Conservation (phyloP, 1,284 basidiomycete genomes). For the Microbotryum intermedium region DNA sequence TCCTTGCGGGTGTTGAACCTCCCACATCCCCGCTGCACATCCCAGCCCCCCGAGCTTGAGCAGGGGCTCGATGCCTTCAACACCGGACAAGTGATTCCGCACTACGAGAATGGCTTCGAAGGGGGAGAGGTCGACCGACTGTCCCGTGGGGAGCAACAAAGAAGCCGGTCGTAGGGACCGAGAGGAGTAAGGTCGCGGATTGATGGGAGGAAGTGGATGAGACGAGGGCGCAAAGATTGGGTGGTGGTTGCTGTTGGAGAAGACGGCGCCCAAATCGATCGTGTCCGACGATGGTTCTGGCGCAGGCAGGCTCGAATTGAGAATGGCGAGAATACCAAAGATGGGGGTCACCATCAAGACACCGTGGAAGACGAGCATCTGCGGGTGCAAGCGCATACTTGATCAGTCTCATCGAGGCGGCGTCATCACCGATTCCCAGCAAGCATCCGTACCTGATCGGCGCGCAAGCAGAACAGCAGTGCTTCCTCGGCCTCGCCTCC, state of each 20-base stretch:
- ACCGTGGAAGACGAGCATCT: slow-evolving; percentile 29
- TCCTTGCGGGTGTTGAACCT: slow-evolving; percentile 34
- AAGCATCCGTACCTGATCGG: no score
- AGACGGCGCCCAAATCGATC: background rate
- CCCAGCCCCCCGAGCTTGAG: slow-evolving; percentile 50
- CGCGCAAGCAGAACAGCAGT: no score
- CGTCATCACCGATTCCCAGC: no score
- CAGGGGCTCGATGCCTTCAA: slow-evolving; percentile 46
- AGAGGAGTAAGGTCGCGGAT: slow-evolving; percentile 24
- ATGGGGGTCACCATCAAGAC: slow-evolving; percentile 15
- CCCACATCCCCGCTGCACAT: slow-evolving; percentile 50
- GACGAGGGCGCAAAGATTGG: slow-evolving; percentile 38
- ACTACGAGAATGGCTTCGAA: slow-evolving; percentile 48
- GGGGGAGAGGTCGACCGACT: slow-evolving; percentile 8
- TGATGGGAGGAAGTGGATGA: slow-evolving; percentile 54
- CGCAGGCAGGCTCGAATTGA: slow-evolving; percentile 7
- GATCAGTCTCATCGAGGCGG: background rate
- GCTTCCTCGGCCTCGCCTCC: no score
- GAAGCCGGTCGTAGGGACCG: slow-evolving; percentile 13
- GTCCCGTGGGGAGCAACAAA: slow-evolving; percentile 10
- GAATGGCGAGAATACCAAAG: slow-evolving; percentile 14
- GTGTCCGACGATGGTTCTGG: background rate
- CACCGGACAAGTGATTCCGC: slow-evolving; percentile 49
- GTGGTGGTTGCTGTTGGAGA: background rate
- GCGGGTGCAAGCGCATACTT: background rate